Evolutionary conservation across 208 protist species (phyloP), one percentile per base, ranked within the genome.

Genomic region (Crithidia bombi): DNA sequence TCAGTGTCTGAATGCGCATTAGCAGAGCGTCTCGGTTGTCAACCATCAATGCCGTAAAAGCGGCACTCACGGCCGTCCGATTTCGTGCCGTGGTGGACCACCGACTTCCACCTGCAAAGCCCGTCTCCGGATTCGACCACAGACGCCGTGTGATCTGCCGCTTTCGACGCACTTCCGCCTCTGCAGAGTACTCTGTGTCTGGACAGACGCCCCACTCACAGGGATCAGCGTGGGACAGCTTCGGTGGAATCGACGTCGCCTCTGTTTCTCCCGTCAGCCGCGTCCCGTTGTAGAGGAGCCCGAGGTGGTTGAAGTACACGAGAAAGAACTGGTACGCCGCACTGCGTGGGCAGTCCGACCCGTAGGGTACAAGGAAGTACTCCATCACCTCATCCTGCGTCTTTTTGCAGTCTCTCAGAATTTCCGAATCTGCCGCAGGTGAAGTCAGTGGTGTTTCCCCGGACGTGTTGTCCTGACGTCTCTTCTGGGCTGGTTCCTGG

Each of bases 21-120:
- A 82, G 19, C 17, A 90, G 32, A 1, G 33, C 57, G 5, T 61
- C 57, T 25, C 71, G 54, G 15, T 77, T 35, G 7, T 78, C 36
- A 19, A 25, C 23, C 32, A 83, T 36, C 28, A 89, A 61, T 30
- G 59, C 78, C n/a, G 82, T 72, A 58, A 73, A 89, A 2, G 80
- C 79, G 26, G 17, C 69, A 26, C 55, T 19, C 23, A 81, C 63
- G 2, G 35, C n/a, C 21, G n/a, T 36, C 3, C 38, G 26, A 21
- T 75, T 62, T 17, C 50, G 6, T 10, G 36, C 21, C 1, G 61
- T 56, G 7, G 69, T 75, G 11, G 59, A 68, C 69, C 69, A 68
- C 23, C 61, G 58, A 0, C 32, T 61, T 5, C 69, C 59, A n/a
- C 59, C 69, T 12, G 52, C 32, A 44, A 75, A 75, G 5, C 21